Evolutionary conservation across 257 asterid genomes (phyloP).

Genomic region (Solanum paucissectum): DNA sequence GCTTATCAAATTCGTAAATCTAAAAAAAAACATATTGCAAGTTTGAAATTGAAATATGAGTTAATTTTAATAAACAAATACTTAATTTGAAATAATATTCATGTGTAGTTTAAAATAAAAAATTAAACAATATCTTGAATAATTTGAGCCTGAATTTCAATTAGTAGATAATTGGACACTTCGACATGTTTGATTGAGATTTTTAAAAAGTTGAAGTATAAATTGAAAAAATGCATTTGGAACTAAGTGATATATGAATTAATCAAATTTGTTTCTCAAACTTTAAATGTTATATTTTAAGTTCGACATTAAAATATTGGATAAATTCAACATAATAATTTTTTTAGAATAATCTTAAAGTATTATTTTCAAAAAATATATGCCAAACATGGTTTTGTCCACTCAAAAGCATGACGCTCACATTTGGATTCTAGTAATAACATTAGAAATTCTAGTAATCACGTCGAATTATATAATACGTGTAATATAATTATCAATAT

Average conservation of each 20-base stretch:
- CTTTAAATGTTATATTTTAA: background rate
- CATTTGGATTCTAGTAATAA: background rate
- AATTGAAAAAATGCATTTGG: background rate
- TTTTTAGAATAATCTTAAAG: background rate
- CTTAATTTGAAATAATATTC: background rate
- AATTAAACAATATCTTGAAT: background rate
- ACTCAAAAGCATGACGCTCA: background rate
- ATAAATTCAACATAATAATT: background rate
- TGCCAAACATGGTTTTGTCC: background rate
- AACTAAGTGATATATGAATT: background rate
- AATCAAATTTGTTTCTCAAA: background rate
- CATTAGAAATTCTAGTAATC: background rate
- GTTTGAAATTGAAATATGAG: background rate
- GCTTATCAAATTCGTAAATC: no score
- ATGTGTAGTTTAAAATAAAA: background rate
- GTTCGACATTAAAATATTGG: background rate
- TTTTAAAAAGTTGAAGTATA: background rate
- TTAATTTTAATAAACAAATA: background rate
- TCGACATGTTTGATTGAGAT: background rate
- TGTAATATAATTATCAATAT: background rate
- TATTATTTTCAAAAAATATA: background rate
- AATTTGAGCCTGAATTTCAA: background rate
- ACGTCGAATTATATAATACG: background rate
- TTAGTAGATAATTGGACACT: background rate
- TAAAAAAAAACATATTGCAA: no score